Evolutionary conservation across 108 stramenopile species (phyloP).

Genomic region (Cyclotella atomus): DNA sequence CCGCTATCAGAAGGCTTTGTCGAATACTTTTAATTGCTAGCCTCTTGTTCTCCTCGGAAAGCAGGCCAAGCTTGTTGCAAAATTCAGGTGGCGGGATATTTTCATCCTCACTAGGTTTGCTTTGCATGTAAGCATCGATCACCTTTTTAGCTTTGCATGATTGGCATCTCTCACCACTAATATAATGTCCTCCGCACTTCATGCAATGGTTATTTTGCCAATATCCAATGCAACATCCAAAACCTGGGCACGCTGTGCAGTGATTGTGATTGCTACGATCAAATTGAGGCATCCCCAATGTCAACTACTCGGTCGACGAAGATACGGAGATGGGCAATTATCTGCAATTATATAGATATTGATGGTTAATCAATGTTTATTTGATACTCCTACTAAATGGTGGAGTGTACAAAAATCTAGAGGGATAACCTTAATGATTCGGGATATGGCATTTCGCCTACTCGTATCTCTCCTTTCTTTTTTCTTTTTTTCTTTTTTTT

Average conservation of each 20-base stretch:
- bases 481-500: too few species aligned
- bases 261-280: slow-evolving; percentile 1
- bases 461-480: too few species aligned
- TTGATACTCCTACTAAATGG: neutral
- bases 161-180: neutral
- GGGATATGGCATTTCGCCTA: neutral
- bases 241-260: neutral
- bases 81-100: neutral
- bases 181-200: slow-evolving; percentile 5
- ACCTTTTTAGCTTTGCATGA: neutral
- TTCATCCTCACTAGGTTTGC: neutral
- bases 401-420: neutral
- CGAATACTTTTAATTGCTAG: too few species aligned
- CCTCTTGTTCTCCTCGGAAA: too few species aligned
- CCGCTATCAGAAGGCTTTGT: too few species aligned
- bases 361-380: too few species aligned
- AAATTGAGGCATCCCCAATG: neutral
- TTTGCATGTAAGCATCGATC: neutral
- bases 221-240: slow-evolving; percentile 5
- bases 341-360: neutral
- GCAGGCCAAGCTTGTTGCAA: too few species aligned
- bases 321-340: neutral
- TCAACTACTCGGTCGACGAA: too few species aligned
- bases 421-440: neutral
- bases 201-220: neutral